Base-by-base conservation (phyloP, 192 early-diverging fungal species). In the Phycomyces blakesleeanus region DNA sequence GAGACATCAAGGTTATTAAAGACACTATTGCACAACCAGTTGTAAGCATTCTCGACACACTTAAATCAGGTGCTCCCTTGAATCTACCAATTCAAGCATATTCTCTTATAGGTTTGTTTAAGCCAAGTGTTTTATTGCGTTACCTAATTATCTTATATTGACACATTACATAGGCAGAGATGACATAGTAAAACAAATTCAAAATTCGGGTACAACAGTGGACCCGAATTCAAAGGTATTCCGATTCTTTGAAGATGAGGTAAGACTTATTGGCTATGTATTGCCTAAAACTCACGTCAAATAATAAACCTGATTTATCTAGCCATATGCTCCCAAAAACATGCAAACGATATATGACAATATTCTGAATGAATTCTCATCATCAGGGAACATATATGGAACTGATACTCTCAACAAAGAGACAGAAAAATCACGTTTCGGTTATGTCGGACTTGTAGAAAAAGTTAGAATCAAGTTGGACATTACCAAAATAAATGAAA, bases 181-280 rank as follows among this genome's bases (percentile, higher is more conserved):
- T 20, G 59, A 61, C 20, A 61, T 61, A 2, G 59, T 49, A 9
- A 47, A 61, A 16, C 59, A 61, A 25, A 26, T 61, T 15, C 44
- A 51, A 51, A 29, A 49, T 2, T 22, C 47, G 42, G 29, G 15
- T 11, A 29, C 12, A 47, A 51, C 29, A 34, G 44, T 29, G 42
- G 34, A n/a, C 24, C 27, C 1, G 50, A 26, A 51, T 18, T 26
- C 34, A 49, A 50, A 49, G 50, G 49, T 26, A 11, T 50, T 22
- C 26, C 26, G 16, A 37, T 37, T 14, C 7, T 40, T 26, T 1
- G 0, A 50, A 61, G 8, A 51, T 0, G 15, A 1, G 25, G 20
- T 2, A 51, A 20, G 5, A n/a, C 49, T 61, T 49, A 26, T n/a
- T n/a, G n/a, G n/a, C n/a, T n/a, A n/a, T 26, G 37, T 26, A 27